Base-by-base conservation (phyloP, 2,329 filamentous ascomycete species). In the Aspergillus terreus region DNA sequence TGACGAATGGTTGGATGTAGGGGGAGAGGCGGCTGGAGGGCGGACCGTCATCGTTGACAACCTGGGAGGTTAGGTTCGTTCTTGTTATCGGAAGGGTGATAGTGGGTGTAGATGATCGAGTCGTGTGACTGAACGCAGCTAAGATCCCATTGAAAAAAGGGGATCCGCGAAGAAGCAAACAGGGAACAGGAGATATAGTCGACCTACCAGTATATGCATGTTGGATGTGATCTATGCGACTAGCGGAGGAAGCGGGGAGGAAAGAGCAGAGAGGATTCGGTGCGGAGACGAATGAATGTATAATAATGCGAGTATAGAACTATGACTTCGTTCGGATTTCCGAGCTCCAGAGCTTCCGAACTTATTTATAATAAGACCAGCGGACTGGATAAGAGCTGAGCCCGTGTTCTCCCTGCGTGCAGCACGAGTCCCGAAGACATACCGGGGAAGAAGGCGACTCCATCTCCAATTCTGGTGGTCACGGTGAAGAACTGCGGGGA, bases 31-130 rank as follows among this genome's bases (percentile, higher is more conserved):
- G 81, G 45, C 80, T 76, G 41, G 84, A 88, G 47, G 87, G 87
- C 41, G 87, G 87, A 6, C 87, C 87, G 70, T 91, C 87, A 63
- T 91, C 87, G 73, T 91, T 91, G 52, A 73, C 70, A 9, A 72
- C 63, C 69, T 74, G 55, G 52, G 38, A 38, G 45, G 6, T 11
- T 41, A 14, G 36, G 42, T 45, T 40, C 41, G 47, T 47, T 47
- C 43, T 42, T 35, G 12, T 50, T 30, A 10, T 19, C 32, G 19
- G 27, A 11, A 15, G 3, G 35, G 17, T n/a, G 15, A 38, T 38
- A 23, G 23, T 6, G 35, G 44, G 19, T 46, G 17, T 14, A 17
- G 17, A 46, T 19, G 44, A 19, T 6, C 17, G 17, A 17, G 44
- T 46, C 53, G 46, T 47, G 47, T 53, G 53, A 53, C 53, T 44